These are phyloP conservation scores for Ramularia endophylla DNA, from an alignment of 2,329 filamentous ascomycete species.

Conservation along the genomic window DNA sequence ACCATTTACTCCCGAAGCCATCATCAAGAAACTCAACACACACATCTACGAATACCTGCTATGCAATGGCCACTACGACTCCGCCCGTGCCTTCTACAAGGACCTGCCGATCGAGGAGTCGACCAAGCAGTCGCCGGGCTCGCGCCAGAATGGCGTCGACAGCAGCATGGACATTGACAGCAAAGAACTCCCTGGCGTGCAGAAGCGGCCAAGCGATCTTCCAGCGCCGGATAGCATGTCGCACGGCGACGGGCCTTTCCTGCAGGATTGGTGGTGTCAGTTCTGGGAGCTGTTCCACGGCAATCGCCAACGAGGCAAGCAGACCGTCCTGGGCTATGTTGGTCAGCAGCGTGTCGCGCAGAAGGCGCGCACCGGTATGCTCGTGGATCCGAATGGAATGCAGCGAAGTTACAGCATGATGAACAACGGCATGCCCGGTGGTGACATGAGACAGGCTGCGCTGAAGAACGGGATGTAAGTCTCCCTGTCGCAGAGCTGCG, in stretches of 20 bases:
- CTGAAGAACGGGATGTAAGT: slow-evolving; percentile 21
- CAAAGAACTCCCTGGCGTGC: slow-evolving; percentile 61
- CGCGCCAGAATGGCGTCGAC: slow-evolving; percentile 54
- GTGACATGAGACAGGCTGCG: slow-evolving; percentile 16
- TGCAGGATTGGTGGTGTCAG: slow-evolving; percentile 96
- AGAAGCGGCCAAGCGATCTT: slow-evolving; percentile 74
- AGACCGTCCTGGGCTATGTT: slow-evolving; percentile 24
- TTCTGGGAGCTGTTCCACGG: slow-evolving; percentile 96
- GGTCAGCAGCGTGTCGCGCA: slow-evolving; percentile 67
- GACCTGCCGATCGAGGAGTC: slow-evolving; percentile 35
- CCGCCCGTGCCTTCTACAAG: slow-evolving; percentile 67
- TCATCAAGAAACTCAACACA: slow-evolving; percentile 62
- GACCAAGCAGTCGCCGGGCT: slow-evolving; percentile 58
- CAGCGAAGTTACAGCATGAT: slow-evolving; percentile 26
- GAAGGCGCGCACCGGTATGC: slow-evolving; percentile 58
- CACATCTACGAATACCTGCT: slow-evolving; percentile 92
- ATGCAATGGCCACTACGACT: slow-evolving; percentile 75
- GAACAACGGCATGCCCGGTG: slow-evolving; percentile 17
- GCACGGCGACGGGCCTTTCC: slow-evolving; percentile 68
- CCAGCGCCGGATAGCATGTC: slow-evolving; percentile 66
- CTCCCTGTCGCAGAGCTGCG: no score
- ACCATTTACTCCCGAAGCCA: slow-evolving; percentile 37
- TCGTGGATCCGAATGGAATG: slow-evolving; percentile 53
- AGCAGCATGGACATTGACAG: slow-evolving; percentile 72
- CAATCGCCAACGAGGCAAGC: slow-evolving; percentile 62